Conservation (phyloP, 768 basidiomycete genomes). For the Pholiota microspora region DNA sequence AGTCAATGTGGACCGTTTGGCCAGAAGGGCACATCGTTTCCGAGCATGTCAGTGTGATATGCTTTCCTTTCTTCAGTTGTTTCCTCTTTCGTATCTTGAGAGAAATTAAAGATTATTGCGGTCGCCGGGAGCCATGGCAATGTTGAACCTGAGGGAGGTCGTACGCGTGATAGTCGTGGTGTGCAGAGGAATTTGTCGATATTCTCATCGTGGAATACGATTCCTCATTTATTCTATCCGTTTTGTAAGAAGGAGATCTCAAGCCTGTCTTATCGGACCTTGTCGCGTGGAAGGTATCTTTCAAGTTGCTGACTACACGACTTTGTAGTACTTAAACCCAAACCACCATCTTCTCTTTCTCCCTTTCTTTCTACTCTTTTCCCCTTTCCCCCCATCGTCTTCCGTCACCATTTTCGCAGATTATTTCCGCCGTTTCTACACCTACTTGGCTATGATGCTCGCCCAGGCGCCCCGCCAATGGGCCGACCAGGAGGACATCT, state of each 20-base stretch:
- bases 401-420: slow-evolving; percentile 13
- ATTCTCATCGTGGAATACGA: not conserved
- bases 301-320: slow-evolving; percentile 19
- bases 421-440: slow-evolving; percentile 13
- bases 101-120: not conserved
- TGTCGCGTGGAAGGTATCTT: slow-evolving; percentile 17
- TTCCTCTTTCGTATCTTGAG: not conserved
- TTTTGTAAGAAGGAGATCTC: not conserved
- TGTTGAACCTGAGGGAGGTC: not conserved
- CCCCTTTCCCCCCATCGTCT: not conserved
- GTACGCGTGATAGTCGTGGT: not conserved
- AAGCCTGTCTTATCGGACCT: slow-evolving; percentile 24
- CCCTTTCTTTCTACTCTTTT: not conserved
- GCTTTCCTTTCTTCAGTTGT: not conserved
- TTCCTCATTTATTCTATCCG: slow-evolving; percentile 3
- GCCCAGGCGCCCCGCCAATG: slow-evolving; percentile 33
- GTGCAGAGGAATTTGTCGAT: not conserved
- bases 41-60: not conserved
- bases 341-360: slow-evolving; percentile 10
- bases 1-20: too few species aligned
- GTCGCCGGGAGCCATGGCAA: not conserved
- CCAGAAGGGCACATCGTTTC: too few species aligned
- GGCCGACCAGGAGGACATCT: slow-evolving; percentile 60
- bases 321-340: slow-evolving; percentile 13
- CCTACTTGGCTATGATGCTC: slow-evolving; percentile 34